Evolutionary conservation across 1,284 basidiomycete species (phyloP).

Genomic region (Boletellus sp.): DNA sequence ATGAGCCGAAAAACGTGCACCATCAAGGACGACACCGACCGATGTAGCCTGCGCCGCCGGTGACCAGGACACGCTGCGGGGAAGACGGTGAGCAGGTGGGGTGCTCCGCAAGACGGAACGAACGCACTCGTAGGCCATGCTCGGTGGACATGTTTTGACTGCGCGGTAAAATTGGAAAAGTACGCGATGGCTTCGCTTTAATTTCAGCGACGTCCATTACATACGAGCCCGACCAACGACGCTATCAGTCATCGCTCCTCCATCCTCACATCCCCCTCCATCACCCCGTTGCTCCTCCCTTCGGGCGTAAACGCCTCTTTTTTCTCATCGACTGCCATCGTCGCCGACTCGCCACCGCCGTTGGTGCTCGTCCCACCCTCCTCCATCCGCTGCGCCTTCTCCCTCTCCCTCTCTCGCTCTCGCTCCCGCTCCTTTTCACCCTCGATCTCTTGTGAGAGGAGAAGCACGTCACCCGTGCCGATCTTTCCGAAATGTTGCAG

Average conservation of each 20-base stretch:
- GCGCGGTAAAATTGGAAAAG: constrained; percentile 3
- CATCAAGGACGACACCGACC: constrained; percentile 40
- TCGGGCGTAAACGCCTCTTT: constrained; percentile 26
- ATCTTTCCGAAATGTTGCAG: constrained; percentile 73
- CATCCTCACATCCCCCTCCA: constrained; percentile 62
- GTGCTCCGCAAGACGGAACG: background rate
- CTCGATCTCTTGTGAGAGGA: constrained; percentile 67
- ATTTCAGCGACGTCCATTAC: constrained; percentile 6
- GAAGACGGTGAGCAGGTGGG: constrained; percentile 14
- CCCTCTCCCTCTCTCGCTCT: constrained; percentile 35
- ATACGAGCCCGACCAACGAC: background rate
- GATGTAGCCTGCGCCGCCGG: constrained; percentile 83
- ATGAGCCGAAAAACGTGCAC: background rate
- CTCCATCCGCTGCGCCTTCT: constrained; percentile 35
- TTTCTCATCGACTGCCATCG: constrained; percentile 21
- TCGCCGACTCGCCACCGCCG: constrained; percentile 11
- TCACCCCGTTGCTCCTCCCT: constrained; percentile 36
- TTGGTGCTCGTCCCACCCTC: constrained; percentile 22
- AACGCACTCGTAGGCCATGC: constrained; percentile 32
- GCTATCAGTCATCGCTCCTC: constrained; percentile 34
- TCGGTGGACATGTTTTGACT: constrained; percentile 28
- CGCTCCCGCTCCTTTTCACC: constrained; percentile 46
- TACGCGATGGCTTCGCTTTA: background rate
- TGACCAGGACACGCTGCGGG: constrained; percentile 69
- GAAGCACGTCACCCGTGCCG: constrained; percentile 67